phyloP scores from a whole-genome alignment of 2,329 filamentous ascomycete species.

The Coniochaeta hoffmannii region DNA sequence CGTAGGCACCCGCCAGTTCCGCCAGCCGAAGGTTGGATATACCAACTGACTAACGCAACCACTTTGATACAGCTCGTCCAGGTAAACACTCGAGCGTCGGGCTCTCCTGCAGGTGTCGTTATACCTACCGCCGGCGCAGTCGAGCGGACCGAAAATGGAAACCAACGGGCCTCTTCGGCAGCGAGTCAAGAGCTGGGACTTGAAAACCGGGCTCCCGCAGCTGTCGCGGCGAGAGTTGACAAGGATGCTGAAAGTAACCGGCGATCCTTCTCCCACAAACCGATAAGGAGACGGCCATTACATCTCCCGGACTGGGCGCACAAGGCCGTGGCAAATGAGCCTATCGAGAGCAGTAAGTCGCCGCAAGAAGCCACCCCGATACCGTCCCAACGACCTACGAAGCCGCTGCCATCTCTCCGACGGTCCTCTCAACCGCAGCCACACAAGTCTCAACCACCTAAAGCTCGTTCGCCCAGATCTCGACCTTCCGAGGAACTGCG shows the following conservation, averaged over 20 bases:
- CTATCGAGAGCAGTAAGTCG: background rate
- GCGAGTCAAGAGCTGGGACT: background rate
- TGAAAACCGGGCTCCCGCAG: background rate
- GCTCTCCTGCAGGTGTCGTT: background rate
- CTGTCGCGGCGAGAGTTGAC: background rate
- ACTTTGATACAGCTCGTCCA: background rate
- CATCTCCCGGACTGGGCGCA: background rate
- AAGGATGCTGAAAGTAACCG: background rate
- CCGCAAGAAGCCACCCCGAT: background rate
- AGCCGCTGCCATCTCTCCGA: background rate
- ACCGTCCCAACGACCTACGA: background rate
- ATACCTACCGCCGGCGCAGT: background rate
- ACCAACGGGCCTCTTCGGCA: background rate
- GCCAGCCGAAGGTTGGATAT: background rate
- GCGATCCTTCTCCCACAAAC: background rate
- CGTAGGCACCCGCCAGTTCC: background rate
- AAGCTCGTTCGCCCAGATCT: background rate
- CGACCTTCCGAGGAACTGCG: too few species aligned
- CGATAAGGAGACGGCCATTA: background rate
- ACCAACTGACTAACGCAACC: background rate
- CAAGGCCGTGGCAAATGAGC: background rate
- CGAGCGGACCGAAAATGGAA: background rate
- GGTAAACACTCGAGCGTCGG: background rate
- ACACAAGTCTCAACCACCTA: background rate
- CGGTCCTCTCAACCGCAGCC: background rate